phyloP scores from a whole-genome alignment of 306 rosid genomes.

The Cucumis cinereus region DNA sequence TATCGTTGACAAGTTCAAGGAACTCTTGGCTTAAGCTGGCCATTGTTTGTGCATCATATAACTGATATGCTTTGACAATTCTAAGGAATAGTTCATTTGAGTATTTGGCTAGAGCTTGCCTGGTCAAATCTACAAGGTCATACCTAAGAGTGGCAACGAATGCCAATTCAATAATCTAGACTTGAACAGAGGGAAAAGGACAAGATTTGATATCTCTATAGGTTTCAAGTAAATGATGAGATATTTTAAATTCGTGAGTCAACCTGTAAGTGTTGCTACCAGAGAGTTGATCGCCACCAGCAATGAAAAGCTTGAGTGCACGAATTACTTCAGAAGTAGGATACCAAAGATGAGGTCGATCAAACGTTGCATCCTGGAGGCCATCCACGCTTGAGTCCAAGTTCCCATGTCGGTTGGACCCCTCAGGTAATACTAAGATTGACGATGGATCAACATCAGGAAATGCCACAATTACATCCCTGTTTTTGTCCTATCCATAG shows the following conservation, averaged over 20 bases:
- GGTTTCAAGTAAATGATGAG: background rate
- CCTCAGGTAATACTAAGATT: constrained; percentile 26
- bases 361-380: constrained; percentile 27
- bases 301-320: constrained; percentile 60
- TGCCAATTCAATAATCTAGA: background rate
- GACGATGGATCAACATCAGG: constrained; percentile 73
- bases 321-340: constrained; percentile 63
- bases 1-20: constrained; percentile 55
- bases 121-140: constrained; percentile 74
- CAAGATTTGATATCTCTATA: background rate
- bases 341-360: constrained; percentile 80
- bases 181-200: background rate
- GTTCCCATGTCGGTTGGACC: constrained; percentile 8
- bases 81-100: constrained; percentile 54
- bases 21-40: constrained; percentile 35
- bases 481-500: constrained; percentile 59
- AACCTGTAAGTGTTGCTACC: constrained; percentile 49
- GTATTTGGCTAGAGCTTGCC: constrained; percentile 77
- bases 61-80: constrained; percentile 50
- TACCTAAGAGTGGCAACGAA: constrained; percentile 32
- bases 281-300: constrained; percentile 49
- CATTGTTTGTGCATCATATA: constrained; percentile 24
- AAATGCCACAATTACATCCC: constrained; percentile 79
- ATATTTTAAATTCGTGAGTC: constrained; percentile 3
- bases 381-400: constrained; percentile 16